Conservation (phyloP, 352 stramenopile genomes). For the Globisporangium canariense region DNA sequence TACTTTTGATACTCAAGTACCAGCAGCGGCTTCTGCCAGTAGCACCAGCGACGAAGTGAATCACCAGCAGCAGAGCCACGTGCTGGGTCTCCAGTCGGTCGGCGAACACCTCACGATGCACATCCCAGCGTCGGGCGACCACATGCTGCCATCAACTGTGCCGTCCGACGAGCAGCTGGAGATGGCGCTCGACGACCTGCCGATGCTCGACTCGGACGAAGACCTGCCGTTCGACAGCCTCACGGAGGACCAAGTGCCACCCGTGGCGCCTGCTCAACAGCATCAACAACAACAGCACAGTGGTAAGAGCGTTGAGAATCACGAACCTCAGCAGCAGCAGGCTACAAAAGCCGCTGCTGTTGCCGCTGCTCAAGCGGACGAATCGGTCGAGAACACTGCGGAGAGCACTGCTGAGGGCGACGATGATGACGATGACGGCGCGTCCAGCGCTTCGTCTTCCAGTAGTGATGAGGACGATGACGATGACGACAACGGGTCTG, state of each 20-base stretch:
- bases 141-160: constrained; percentile 29
- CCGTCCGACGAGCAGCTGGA: constrained; percentile 72
- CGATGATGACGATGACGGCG: constrained; percentile 42
- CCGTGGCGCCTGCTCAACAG: background rate
- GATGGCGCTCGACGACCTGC: constrained; percentile 63
- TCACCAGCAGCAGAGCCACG: background rate
- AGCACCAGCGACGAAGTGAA: background rate
- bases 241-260: constrained; percentile 13
- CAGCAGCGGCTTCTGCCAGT: background rate
- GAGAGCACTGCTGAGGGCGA: constrained; percentile 26
- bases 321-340: background rate
- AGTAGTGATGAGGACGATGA: constrained; percentile 31
- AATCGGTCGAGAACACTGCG: constrained; percentile 19
- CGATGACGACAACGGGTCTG: constrained; percentile 49
- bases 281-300: background rate
- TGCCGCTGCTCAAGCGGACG: background rate
- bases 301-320: background rate
- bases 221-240: constrained; percentile 40
- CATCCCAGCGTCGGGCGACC: constrained; percentile 15
- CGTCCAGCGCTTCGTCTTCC: constrained; percentile 30
- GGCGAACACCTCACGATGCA: constrained; percentile 5
- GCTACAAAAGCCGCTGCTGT: background rate
- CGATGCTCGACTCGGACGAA: constrained; percentile 70
- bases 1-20: background rate
- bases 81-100: background rate